Conservation (phyloP, 441 rosid genomes). For the Breynia disticha region DNA sequence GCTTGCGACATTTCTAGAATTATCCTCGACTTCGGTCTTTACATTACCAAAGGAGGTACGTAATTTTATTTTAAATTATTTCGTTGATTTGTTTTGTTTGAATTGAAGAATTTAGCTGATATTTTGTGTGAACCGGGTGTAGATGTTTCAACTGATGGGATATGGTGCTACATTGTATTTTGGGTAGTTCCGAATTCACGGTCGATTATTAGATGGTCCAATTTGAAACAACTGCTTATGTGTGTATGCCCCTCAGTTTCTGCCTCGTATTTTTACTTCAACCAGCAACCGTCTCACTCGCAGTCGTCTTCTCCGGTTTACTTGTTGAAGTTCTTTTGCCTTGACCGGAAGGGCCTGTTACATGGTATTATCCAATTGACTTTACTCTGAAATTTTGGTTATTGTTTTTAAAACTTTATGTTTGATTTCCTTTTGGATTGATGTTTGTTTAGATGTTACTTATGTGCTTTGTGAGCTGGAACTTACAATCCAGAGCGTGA, state of each 20-base stretch:
- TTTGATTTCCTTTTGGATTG: neutral
- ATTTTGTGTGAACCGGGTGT: neutral
- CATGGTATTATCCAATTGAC: constrained; percentile 38
- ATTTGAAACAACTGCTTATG: constrained; percentile 53
- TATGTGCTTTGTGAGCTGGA: constrained; percentile 67
- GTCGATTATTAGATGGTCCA: constrained; percentile 52
- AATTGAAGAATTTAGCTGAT: neutral
- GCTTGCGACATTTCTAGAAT: constrained; percentile 60
- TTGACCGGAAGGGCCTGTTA: constrained; percentile 51
- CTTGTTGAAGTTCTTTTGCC: constrained; percentile 62
- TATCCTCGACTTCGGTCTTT: constrained; percentile 72
- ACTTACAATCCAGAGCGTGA: constrained; percentile 75
- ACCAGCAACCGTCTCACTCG: constrained; percentile 27
- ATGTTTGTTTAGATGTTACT: constrained; percentile 51
- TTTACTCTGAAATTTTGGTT: too few relatives aligned
- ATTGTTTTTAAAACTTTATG: neutral
- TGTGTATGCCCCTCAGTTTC: constrained; percentile 54
- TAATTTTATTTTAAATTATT: neutral
- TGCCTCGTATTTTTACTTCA: constrained; percentile 27
- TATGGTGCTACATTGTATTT: constrained; percentile 68
- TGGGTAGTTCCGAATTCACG: constrained; percentile 59
- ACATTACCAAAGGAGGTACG: constrained; percentile 64
- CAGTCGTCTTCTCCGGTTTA: constrained; percentile 35
- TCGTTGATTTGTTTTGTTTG: neutral
- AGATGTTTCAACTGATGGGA: constrained; percentile 91